phyloP scores from a whole-genome alignment of 2,329 filamentous ascomycete genomes.

The Aureobasidium mangrovei region DNA sequence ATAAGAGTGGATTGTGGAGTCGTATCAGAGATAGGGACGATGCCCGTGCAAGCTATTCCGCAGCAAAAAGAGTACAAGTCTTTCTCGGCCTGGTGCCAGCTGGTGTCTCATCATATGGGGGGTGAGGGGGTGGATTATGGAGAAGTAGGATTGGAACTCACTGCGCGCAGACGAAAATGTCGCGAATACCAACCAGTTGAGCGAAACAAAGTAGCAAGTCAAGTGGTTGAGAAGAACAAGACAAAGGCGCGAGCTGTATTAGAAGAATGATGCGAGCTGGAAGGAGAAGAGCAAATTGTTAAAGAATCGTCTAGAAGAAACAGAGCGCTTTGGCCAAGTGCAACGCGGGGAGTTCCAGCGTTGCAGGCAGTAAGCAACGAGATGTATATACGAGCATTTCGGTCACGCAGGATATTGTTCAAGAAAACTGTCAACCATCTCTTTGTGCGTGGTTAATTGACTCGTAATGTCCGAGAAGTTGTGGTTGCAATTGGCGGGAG shows the following conservation, averaged over 20 bases:
- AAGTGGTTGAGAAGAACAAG: neutral
- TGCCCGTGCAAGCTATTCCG: slow-evolving; percentile 51
- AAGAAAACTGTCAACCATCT: no score
- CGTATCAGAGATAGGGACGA: slow-evolving; percentile 22
- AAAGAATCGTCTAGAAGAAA: slow-evolving; percentile 5
- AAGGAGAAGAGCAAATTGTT: neutral
- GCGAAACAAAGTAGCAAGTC: neutral
- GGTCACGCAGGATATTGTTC: no score
- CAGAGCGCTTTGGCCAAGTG: neutral
- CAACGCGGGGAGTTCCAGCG: neutral
- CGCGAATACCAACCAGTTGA: neutral
- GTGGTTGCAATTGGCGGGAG: no score
- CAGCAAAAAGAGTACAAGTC: slow-evolving; percentile 54
- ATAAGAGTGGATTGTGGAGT: neutral
- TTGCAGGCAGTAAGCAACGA: neutral
- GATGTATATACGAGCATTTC: no score
- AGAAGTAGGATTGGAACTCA: no score
- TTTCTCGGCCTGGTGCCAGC: slow-evolving; percentile 61
- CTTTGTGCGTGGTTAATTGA: no score
- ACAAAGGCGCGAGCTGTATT: neutral
- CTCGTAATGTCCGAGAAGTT: no score
- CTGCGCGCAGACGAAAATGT: neutral
- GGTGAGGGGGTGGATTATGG: neutral
- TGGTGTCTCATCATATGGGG: slow-evolving; percentile 21
- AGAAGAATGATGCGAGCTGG: slow-evolving; percentile 1